These are phyloP conservation scores for Boletus coccyginus DNA, from an alignment of 768 basidiomycete genomes.

Conservation along the genomic window DNA sequence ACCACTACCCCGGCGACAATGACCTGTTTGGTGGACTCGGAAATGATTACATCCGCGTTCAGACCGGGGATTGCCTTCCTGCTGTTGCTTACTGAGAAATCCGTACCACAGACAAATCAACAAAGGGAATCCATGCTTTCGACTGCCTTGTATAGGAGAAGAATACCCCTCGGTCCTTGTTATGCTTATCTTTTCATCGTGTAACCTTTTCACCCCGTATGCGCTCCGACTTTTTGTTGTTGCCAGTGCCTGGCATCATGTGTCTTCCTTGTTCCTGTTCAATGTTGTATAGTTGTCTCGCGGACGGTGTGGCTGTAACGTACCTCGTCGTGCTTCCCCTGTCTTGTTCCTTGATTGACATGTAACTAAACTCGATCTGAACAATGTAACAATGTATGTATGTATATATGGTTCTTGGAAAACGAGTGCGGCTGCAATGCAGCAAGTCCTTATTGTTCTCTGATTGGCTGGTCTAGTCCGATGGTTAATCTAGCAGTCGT, in stretches of 20 bases:
- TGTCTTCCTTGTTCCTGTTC: neutral
- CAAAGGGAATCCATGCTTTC: neutral
- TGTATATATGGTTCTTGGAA: neutral
- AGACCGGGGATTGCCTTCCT: slow-evolving; percentile 13
- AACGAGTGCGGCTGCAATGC: neutral
- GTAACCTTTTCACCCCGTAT: neutral
- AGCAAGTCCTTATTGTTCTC: neutral
- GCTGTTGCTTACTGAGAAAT: slow-evolving; percentile 19
- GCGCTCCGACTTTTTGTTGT: neutral
- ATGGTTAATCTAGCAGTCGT: neutral
- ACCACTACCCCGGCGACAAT: slow-evolving; percentile 6
- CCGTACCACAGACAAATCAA: neutral
- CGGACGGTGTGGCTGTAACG: slow-evolving; percentile 1
- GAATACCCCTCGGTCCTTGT: neutral
- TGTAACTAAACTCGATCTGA: neutral
- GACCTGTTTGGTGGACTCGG: slow-evolving; percentile 10
- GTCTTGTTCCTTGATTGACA: neutral
- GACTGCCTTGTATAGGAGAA: neutral
- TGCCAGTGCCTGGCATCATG: neutral
- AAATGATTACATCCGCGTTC: slow-evolving; percentile 18
- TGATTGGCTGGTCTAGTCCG: neutral
- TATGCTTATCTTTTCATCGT: slow-evolving; percentile 3
- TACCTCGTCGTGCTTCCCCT: neutral
- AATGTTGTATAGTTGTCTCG: neutral
- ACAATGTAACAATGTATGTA: neutral